Percentiles rank a stretch among this genome's conserved stretches.
phyloP scores from a whole-genome alignment of 2,329 filamentous ascomycete species.

The Rutstroemia sp. region DNA sequence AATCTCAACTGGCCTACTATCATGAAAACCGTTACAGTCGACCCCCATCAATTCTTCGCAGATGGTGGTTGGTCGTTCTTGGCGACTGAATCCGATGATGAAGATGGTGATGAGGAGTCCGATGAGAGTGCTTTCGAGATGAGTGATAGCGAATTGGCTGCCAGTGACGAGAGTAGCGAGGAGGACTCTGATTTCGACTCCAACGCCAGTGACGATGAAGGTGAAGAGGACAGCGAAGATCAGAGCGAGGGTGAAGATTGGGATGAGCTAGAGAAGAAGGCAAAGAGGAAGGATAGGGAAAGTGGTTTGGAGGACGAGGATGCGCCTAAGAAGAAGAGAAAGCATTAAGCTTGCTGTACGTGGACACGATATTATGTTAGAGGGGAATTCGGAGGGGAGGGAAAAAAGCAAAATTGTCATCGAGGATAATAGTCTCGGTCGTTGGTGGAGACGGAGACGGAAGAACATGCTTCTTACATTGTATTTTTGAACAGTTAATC shows the following conservation, averaged over 20 bases:
- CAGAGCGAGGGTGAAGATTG: conserved; percentile 83
- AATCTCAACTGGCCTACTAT: conserved; percentile 99
- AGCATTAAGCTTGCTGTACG: conserved; percentile 31
- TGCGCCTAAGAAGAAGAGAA: conserved; percentile 64
- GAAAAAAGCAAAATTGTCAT: not conserved
- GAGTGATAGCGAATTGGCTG: conserved; percentile 69
- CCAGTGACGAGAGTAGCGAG: conserved; percentile 69
- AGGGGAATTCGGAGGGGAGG: not conserved
- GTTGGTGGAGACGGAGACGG: too few relatives aligned
- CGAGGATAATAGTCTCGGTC: too few relatives aligned
- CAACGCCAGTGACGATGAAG: conserved; percentile 75
- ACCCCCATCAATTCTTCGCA: conserved; percentile 90
- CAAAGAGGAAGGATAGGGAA: conserved; percentile 73
- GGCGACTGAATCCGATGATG: conserved; percentile 78
- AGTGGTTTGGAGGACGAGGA: conserved; percentile 61
- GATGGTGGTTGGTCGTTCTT: conserved; percentile 96
- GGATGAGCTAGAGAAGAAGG: conserved; percentile 92
- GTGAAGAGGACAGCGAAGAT: conserved; percentile 63
- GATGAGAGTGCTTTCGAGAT: conserved; percentile 93
- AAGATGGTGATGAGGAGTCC: conserved; percentile 69
- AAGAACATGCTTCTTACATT: too few relatives aligned
- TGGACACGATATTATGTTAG: not conserved
- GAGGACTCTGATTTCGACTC: conserved; percentile 93
- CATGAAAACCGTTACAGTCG: conserved; percentile 96
- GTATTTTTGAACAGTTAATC: too few relatives aligned